These are phyloP conservation scores for Balansia obtecta DNA, from an alignment of 2,329 filamentous ascomycete species.

Conservation along the genomic window DNA sequence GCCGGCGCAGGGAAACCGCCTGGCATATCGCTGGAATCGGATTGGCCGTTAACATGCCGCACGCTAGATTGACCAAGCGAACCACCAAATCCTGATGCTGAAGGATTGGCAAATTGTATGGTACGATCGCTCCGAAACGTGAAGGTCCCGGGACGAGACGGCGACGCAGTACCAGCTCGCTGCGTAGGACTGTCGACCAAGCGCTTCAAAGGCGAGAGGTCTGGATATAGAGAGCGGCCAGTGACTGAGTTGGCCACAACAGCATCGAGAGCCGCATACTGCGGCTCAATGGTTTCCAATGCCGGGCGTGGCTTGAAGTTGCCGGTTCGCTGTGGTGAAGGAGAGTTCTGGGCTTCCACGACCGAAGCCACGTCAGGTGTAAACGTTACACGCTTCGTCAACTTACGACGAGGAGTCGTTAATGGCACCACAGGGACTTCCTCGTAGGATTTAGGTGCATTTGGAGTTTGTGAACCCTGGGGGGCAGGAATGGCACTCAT, in stretches of 20 bases:
- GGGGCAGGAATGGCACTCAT: constrained; percentile 38
- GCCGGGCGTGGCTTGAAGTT: constrained; percentile 30
- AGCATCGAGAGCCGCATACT: constrained; percentile 19
- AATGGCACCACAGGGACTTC: constrained; percentile 38
- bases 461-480: constrained; percentile 33
- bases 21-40: constrained; percentile 36
- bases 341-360: constrained; percentile 34
- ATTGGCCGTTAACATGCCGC: constrained; percentile 45
- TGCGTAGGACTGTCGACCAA: constrained; percentile 16
- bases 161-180: constrained; percentile 15
- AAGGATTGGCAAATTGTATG: constrained; percentile 40
- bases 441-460: constrained; percentile 33
- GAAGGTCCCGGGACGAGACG: constrained; percentile 44
- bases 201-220: constrained; percentile 31
- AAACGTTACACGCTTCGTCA: constrained; percentile 66
- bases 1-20: constrained; percentile 37
- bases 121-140: constrained; percentile 56
- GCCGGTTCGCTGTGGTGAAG: constrained; percentile 41
- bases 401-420: constrained; percentile 56
- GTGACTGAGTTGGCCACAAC: constrained; percentile 15
- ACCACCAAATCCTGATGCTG: constrained; percentile 40
- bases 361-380: constrained; percentile 53
- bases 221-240: constrained; percentile 37
- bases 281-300: constrained; percentile 10
- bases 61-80: constrained; percentile 48